Evolutionary conservation across 2,329 filamentous ascomycete species (phyloP), one percentile per base, ranked within the genome.

Genomic region (Cladosporium sp.): DNA sequence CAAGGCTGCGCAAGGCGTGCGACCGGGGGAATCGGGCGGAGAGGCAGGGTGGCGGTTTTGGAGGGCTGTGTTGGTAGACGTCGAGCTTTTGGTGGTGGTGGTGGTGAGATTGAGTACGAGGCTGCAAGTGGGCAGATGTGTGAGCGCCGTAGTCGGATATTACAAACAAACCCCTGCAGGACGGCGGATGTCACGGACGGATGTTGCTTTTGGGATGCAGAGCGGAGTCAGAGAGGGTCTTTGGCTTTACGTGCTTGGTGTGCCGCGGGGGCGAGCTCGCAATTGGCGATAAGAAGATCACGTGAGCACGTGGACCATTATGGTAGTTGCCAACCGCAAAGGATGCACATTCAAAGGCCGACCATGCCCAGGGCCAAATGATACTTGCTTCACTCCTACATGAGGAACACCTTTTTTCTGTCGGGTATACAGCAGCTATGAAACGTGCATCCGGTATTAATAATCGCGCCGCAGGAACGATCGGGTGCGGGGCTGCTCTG

Each of bases 81-180:
- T 47, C n/a, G 41, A 47, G n/a, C n/a, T 47, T 47, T 4, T 21
- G n/a, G 10, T n/a, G 41, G 7, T 4, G 41, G 7, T 4, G 1
- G 41, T 47, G 8, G 41, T 47, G 41, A 47, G 41, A 47, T 18
- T 34, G 55, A 14, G 8, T 41, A 28, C 15, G n/a, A 47, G 34
- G 28, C 10, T 24, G 55, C 34, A 18, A 2, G n/a, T 28, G 3
- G 57, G 36, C 28, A 26, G 36, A 18, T 57, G 49, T 64, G 18
- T 24, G 32, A 21, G 32, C 8, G 18, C 14, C 32, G 47, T 47
- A 47, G 41, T 32, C 38, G 59, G 60, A 41, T 54, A 55, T 63
- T 63, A 63, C 61, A 64, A 57, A 57, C 61, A 57, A 64, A 32
- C 51, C 36, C 49, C 61, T 64, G 61, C 61, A 64, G 61, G 26